Evolutionary conservation across 768 basidiomycete genomes (phyloP).

Genomic region (Mycena rosella): DNA sequence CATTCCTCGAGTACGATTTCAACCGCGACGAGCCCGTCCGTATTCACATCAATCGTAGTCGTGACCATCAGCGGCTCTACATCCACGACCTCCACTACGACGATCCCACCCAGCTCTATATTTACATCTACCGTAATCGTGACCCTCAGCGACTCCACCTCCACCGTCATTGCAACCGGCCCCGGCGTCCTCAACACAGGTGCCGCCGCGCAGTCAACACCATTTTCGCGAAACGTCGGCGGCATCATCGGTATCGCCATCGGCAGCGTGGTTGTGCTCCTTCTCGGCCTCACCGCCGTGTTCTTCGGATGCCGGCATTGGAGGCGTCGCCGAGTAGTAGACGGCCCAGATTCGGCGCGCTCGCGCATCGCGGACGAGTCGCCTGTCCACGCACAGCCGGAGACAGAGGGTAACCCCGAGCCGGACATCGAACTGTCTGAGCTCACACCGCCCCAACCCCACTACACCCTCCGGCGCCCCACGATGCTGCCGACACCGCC

Average conservation of each 20-base stretch:
- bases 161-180: slow-evolving; percentile 8
- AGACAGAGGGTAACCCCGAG: neutral
- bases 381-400: neutral
- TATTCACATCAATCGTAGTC: no score
- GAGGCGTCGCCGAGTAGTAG: neutral
- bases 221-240: slow-evolving; percentile 19
- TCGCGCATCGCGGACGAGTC: no score
- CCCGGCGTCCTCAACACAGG: neutral
- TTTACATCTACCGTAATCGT: neutral
- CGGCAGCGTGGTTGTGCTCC: slow-evolving; percentile 12
- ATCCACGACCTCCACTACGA: neutral
- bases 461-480: slow-evolving; percentile 9
- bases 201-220: neutral
- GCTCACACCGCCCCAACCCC: neutral
- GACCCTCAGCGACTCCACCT: neutral
- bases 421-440: neutral
- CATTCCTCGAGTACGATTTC: no score
- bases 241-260: slow-evolving; percentile 22
- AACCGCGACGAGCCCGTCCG: no score
- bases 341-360: neutral
- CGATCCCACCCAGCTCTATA: neutral
- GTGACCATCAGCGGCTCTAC: neutral
- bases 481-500: slow-evolving; percentile 16
- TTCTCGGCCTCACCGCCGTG: neutral
- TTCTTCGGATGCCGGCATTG: neutral